phyloP scores from a whole-genome alignment of 2,329 filamentous ascomycete species.

The Neonectria ditissima region DNA sequence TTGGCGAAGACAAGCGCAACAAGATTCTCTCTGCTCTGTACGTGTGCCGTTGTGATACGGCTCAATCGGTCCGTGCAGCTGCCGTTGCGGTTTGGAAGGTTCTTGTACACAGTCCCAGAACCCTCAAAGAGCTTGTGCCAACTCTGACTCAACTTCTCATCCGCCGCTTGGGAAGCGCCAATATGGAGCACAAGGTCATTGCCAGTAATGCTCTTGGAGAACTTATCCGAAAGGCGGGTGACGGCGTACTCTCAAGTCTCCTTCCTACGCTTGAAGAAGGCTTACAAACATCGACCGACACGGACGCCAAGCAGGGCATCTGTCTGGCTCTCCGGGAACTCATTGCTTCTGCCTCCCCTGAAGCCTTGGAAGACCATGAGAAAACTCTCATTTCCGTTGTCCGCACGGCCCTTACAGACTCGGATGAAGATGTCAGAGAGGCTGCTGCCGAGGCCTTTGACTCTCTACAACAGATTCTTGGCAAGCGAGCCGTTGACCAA shows the following conservation, averaged over 20 bases:
- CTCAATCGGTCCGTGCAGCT: slow-evolving; percentile 87
- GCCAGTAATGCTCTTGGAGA: slow-evolving; percentile 97
- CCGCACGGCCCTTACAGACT: slow-evolving; percentile 90
- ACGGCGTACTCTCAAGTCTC: slow-evolving; percentile 88
- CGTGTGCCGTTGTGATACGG: slow-evolving; percentile 97
- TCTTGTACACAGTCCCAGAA: slow-evolving; percentile 89
- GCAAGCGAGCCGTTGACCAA: slow-evolving; percentile 94
- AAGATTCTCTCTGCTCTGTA: slow-evolving; percentile 97
- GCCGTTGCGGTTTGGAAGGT: slow-evolving; percentile 97
- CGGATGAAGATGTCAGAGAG: slow-evolving; percentile 89
- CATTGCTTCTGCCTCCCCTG: slow-evolving; percentile 87
- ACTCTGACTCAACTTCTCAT: slow-evolving; percentile 96
- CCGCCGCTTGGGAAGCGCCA: slow-evolving; percentile 90
- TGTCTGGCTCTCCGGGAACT: slow-evolving; percentile 96
- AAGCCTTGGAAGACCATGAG: slow-evolving; percentile 93
- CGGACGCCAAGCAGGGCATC: slow-evolving; percentile 95
- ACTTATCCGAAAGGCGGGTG: slow-evolving; percentile 95
- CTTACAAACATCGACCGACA: slow-evolving; percentile 86
- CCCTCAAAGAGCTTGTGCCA: slow-evolving; percentile 93
- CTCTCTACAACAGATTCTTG: slow-evolving; percentile 90
- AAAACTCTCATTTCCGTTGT: slow-evolving; percentile 96
- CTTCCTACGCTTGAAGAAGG: slow-evolving; percentile 94
- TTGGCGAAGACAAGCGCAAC: slow-evolving; percentile 96
- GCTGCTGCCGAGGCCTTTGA: slow-evolving; percentile 98
- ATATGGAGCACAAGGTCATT: slow-evolving; percentile 99